These are phyloP conservation scores for Scedosporium dehoogii DNA, from an alignment of 2,329 filamentous ascomycete genomes.

Conservation along the genomic window DNA sequence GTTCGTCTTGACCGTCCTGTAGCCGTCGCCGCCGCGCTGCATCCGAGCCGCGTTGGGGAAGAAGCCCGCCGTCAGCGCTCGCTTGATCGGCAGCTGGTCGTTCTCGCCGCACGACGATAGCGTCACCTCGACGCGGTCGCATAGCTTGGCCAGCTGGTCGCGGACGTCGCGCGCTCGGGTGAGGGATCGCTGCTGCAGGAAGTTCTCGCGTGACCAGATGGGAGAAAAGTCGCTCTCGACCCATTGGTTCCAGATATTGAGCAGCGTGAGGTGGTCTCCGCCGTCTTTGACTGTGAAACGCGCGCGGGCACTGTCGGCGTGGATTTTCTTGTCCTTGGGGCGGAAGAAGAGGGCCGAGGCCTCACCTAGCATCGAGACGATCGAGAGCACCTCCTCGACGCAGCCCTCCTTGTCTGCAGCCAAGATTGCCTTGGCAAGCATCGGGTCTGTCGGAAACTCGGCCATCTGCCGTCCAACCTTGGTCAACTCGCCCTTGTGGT, in stretches of 20 bases:
- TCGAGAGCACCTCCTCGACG: constrained; percentile 82
- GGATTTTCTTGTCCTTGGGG: constrained; percentile 94
- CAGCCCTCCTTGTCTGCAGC: constrained; percentile 86
- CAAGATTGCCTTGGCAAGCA: constrained; percentile 81
- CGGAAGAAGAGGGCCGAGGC: constrained; percentile 84
- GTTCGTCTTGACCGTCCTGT: constrained; percentile 85
- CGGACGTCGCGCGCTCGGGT: constrained; percentile 83
- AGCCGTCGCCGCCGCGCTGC: constrained; percentile 74
- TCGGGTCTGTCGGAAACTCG: constrained; percentile 86
- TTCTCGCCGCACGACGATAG: constrained; percentile 57
- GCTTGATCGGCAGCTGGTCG: constrained; percentile 67
- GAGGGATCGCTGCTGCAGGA: constrained; percentile 81
- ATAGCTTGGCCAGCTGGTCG: constrained; percentile 84
- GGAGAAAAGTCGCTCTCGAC: constrained; percentile 82
- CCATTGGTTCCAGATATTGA: constrained; percentile 96
- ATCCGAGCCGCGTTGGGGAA: constrained; percentile 86
- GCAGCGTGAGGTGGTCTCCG: constrained; percentile 77
- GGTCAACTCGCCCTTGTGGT: constrained; percentile 80
- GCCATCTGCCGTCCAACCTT: constrained; percentile 90
- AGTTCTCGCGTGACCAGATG: constrained; percentile 88
- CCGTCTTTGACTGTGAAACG: constrained; percentile 72
- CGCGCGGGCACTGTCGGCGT: constrained; percentile 81
- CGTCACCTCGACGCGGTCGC: constrained; percentile 82
- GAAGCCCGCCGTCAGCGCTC: constrained; percentile 83
- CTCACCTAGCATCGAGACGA: constrained; percentile 91